phyloP scores from a whole-genome alignment of 306 rosid genomes.

The Castanea mollissima region DNA sequence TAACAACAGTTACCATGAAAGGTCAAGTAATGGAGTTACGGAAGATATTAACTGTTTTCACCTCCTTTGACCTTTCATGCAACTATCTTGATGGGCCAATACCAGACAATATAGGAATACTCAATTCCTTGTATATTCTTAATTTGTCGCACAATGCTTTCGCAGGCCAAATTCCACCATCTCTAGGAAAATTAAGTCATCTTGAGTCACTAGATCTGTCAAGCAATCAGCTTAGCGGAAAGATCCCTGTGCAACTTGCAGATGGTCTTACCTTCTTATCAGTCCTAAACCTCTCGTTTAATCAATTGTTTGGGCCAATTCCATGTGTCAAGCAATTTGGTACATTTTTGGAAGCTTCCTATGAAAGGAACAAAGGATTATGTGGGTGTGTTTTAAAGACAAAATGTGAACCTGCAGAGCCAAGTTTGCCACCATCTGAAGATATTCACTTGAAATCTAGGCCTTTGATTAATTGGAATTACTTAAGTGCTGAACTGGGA shows the following conservation, averaged over 20 bases:
- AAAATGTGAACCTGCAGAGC: neutral
- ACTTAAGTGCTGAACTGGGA: too few species aligned
- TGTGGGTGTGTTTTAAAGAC: conserved; percentile 24
- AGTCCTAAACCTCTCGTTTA: conserved; percentile 26
- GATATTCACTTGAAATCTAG: neutral
- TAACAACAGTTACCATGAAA: conserved; percentile 27
- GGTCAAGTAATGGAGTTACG: conserved; percentile 21
- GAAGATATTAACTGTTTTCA: conserved; percentile 34
- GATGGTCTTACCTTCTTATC: conserved; percentile 24
- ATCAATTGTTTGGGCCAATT: conserved; percentile 21
- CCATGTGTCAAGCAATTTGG: neutral
- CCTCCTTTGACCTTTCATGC: conserved; percentile 36
- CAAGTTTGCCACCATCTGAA: neutral
- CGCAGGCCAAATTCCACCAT: conserved; percentile 24
- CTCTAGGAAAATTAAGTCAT: conserved; percentile 16
- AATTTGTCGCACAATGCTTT: conserved; percentile 39
- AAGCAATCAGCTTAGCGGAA: conserved; percentile 13
- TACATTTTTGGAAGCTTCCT: conserved; percentile 10
- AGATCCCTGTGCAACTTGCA: conserved; percentile 15
- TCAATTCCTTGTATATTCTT: conserved; percentile 25
- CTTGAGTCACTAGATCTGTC: conserved; percentile 46
- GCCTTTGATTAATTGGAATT: neutral
- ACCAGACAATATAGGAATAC: conserved; percentile 15
- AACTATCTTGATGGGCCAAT: conserved; percentile 31
- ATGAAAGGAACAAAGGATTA: conserved; percentile 14